These are phyloP conservation scores for Ettlia oleoabundans DNA, from an alignment of 139 green algal genomes.

Conservation along the genomic window DNA sequence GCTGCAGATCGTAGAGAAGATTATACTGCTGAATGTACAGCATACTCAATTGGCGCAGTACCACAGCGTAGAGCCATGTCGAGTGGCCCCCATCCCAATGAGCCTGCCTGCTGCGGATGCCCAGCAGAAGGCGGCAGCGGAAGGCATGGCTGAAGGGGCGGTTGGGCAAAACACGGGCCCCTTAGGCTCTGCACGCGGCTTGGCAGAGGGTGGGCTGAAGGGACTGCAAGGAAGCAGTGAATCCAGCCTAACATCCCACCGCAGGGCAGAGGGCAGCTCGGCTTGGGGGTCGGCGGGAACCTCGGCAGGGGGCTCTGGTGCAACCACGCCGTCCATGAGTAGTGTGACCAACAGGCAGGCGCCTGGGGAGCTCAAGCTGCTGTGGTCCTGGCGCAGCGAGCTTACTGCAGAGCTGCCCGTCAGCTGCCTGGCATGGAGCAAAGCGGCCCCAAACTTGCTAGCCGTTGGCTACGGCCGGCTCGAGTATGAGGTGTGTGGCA, in stretches of 20 bases:
- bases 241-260: too few species aligned
- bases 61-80: conserved; percentile 2
- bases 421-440: conserved; percentile 68
- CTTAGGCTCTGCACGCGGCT: too few species aligned
- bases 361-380: background rate
- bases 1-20: conserved; percentile 8
- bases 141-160: too few species aligned
- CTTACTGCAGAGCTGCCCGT: conserved; percentile 16
- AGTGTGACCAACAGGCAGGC: background rate
- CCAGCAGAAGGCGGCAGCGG: background rate
- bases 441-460: conserved; percentile 63
- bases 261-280: too few species aligned
- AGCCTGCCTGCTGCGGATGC: background rate
- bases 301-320: background rate
- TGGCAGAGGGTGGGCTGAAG: too few species aligned
- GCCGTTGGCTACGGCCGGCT: conserved; percentile 82
- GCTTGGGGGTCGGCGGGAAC: too few species aligned
- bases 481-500: conserved; percentile 38
- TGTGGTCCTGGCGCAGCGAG: conserved; percentile 22
- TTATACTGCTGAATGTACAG: conserved; percentile 6
- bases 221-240: too few species aligned
- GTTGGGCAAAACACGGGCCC: too few species aligned
- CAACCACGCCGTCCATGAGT: background rate
- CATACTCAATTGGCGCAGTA: conserved; percentile 22
- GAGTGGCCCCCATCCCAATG: background rate